Evolutionary conservation across 2,329 filamentous ascomycete species (phyloP), one percentile per base, ranked within the genome.

Genomic region (Drechslera avenae): DNA sequence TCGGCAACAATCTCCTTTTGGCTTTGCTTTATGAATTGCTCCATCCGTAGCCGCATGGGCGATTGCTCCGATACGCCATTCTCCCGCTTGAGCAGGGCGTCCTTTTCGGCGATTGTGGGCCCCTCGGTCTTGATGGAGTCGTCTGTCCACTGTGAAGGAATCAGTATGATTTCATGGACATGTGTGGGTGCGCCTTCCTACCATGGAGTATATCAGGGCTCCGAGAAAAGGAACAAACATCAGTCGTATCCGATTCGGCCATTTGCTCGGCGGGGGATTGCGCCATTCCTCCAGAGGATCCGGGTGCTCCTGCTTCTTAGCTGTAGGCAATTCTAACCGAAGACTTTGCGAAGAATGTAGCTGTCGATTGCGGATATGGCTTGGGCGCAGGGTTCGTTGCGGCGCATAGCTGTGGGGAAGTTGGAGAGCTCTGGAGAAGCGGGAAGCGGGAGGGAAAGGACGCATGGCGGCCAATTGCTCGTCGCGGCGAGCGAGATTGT

Each of bases 1-100:
- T 88, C 91, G 48, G 83, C 79, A 21, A 97, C 88, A 52, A 99
- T 99, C 56, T 88, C 84, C 65, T 90, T 84, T 71, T 99, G 94
- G 67, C 97, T 90, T 64, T 91, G 85, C 74, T 94, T 94, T 75
- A 97, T 95, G 72, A 97, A 89, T 66, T 90, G 86, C 76, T 99
- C 94, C 94, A 99, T 97, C 57, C 93, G 90, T 50, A 99, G 82
- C 47, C 94, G 91, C 93, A 99, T 97, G 2, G 94, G 92, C 12
- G 93, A 97, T 64, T 86, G 80, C 50, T 86, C 82, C 39, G 81
- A 87, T 41, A 97, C 82, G 57, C 86, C 85, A 49, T 85, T 83
- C 73, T 94, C 89, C 56, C 88, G 86, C 76, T 94, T 96, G 62
- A 85, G 83, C 56, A 91, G 81, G 58, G 84, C 86, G 74, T 97